Conservation (phyloP, 257 asterid genomes). For the Solanum pinnatisectum region DNA sequence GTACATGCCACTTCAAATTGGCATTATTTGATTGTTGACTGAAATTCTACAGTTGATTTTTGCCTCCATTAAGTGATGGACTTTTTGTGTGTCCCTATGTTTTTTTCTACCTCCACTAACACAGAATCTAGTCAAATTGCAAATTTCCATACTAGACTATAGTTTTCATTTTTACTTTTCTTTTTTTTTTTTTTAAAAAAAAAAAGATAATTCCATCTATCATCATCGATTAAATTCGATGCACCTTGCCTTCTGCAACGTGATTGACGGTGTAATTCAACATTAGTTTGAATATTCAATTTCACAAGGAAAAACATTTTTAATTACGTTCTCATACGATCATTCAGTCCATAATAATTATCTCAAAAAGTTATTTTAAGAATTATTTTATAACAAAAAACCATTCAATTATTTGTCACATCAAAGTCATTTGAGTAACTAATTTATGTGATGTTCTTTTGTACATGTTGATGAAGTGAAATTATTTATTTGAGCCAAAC, state of each 20-base stretch:
- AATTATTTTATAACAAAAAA: not conserved
- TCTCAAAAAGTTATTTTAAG: not conserved
- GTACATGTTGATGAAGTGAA: not conserved
- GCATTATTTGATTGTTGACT: constrained; percentile 2
- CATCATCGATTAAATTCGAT: not conserved
- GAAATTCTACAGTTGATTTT: not conserved
- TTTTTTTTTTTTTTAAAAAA: not conserved
- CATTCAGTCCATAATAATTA: not conserved
- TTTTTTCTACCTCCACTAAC: not conserved
- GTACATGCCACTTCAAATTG: not conserved
- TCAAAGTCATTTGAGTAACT: not conserved
- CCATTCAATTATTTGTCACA: not conserved
- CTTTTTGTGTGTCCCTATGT: not conserved
- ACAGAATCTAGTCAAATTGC: not conserved
- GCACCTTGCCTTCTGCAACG: not conserved
- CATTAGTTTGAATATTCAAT: not conserved
- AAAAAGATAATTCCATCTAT: not conserved
- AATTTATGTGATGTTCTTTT: not conserved
- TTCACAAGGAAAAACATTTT: not conserved
- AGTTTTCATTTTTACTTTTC: too few species aligned
- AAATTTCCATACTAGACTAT: not conserved
- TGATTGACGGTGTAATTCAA: not conserved
- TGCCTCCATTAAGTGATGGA: not conserved
- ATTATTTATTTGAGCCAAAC: not conserved
- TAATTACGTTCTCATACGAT: not conserved